Base-by-base conservation (phyloP, 495 filamentous ascomycete species). In the Trypethelium eluteriae region DNA sequence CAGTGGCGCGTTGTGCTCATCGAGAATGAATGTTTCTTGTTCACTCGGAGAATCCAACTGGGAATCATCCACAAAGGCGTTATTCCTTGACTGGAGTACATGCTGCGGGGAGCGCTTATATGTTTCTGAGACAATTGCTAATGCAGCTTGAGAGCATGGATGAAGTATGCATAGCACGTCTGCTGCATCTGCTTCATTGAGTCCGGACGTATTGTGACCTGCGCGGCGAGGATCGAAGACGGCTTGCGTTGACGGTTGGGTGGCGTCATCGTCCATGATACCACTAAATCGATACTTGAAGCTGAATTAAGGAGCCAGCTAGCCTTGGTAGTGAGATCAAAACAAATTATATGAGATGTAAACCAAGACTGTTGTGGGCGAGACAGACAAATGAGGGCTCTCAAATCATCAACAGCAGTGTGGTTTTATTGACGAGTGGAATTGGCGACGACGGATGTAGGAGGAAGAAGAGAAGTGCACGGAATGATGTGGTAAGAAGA, bases 131-230 rank as follows among this genome's bases (percentile, higher is more conserved):
- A 96, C 86, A 61, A 90, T 88, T 64, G 79, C 76, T 70, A 85
- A 85, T 2, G 94, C 92, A 6, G 83, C 80, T 47, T 83, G 81
- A 0, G 92, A 90, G 62, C 83, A 84, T 2, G 94, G 93, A 66
- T 94, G 86, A 3, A 98, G 83, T 59, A 96, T 88, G 76, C 91
- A 95, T 62, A 97, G 84, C 67, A 97, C 90, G 70, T 96, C 93
- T 38, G 89, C 81, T 38, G 92, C 82, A 71, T 96, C 93, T 67
- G 91, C 79, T 50, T 91, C 89, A 62, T 82, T 87, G 12, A 94
- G 83, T 36, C 88, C 89, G 32, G 92, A 93, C 69, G 85, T 87
- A 71, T 89, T 86, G 68, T 86, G 79, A 16, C 91, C 91, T 64
- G 87, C 74, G 25, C 91, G 85, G 57, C 91, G 84, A 49, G 91